phyloP scores from a whole-genome alignment of 768 basidiomycete genomes.

The Tricholoma matsutake region DNA sequence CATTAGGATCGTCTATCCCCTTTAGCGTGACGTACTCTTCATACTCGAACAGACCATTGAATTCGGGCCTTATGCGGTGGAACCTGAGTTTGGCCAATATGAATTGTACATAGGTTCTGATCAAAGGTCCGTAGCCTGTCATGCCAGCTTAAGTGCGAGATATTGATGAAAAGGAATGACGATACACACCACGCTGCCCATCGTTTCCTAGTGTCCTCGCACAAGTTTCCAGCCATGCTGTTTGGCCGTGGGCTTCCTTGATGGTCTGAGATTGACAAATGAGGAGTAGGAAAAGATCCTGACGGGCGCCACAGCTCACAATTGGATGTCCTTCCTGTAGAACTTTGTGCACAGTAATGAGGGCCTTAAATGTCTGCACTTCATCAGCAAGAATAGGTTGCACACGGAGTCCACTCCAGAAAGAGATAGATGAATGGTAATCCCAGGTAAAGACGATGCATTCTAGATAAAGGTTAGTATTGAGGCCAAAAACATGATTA shows the following conservation, averaged over 20 bases:
- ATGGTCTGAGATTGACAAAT: slow-evolving; percentile 60
- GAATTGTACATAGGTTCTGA: slow-evolving; percentile 95
- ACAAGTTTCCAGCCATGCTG: slow-evolving; percentile 97
- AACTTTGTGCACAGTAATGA: slow-evolving; percentile 97
- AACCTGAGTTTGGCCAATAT: slow-evolving; percentile 94
- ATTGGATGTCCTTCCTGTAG: slow-evolving; percentile 96
- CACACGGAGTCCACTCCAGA: slow-evolving; percentile 96
- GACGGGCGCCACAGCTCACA: slow-evolving; percentile 41
- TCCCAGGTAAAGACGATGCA: slow-evolving; percentile 99
- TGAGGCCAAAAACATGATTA: slow-evolving; percentile 3
- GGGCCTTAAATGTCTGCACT: slow-evolving; percentile 96
- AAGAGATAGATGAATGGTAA: slow-evolving; percentile 95
- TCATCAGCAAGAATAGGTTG: slow-evolving; percentile 97
- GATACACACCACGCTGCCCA: slow-evolving; percentile 63
- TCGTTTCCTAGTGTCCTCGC: slow-evolving; percentile 82
- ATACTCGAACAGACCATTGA: slow-evolving; percentile 98
- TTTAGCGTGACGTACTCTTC: slow-evolving; percentile 98
- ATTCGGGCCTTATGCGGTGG: slow-evolving; percentile 93
- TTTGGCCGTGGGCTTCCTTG: slow-evolving; percentile 96
- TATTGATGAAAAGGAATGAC: not conserved
- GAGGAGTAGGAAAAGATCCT: not conserved
- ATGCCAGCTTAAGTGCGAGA: slow-evolving; percentile 4
- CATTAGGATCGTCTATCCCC: slow-evolving; percentile 97
- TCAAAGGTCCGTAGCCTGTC: slow-evolving; percentile 87
- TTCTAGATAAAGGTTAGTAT: slow-evolving; percentile 48